Percentiles rank a stretch among this genome's conserved stretches.
Evolutionary conservation across 805 yeast genomes (phyloP).

Genomic region (Torulaspora delbrueckii): DNA sequence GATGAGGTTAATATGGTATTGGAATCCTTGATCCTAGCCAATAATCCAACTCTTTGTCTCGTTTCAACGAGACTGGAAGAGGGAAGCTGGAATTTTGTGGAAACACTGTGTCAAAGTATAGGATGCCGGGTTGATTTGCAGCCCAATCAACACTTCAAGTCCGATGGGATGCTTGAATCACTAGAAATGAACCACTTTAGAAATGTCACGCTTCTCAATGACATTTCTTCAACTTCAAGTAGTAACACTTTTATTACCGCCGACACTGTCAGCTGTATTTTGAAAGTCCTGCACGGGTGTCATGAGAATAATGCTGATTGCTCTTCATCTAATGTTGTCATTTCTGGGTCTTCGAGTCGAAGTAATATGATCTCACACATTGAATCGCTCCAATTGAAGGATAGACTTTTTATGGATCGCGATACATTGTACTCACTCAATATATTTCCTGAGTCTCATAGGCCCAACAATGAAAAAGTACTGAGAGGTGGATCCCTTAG

Average conservation of each 20-base stretch:
- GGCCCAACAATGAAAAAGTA: conserved; percentile 13
- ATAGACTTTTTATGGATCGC: conserved; percentile 25
- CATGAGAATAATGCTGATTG: too few relatives aligned
- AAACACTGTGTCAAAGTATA: conserved; percentile 7
- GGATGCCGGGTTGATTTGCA: conserved; percentile 14
- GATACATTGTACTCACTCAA: conserved; percentile 24
- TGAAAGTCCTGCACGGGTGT: too few relatives aligned
- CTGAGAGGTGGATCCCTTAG: conserved; percentile 18
- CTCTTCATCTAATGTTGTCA: too few relatives aligned
- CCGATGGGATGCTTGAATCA: background rate
- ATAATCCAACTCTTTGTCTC: conserved; percentile 18
- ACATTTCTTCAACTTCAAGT: too few relatives aligned
- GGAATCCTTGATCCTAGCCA: conserved; percentile 15
- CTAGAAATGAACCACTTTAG: background rate
- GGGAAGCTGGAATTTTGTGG: conserved; percentile 6
- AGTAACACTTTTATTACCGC: too few relatives aligned
- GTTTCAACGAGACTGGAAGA: conserved; percentile 21
- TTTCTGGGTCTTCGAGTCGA: too few relatives aligned
- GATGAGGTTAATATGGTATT: conserved; percentile 15
- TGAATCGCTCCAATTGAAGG: conserved; percentile 7
- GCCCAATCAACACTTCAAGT: conserved; percentile 10
- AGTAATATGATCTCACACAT: background rate
- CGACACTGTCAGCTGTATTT: too few relatives aligned
- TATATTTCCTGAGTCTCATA: conserved; percentile 19
- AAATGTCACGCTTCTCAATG: too few relatives aligned